Conservation (phyloP, 192 early-diverging fungal genomes). For the Backusella parvicylindrica region DNA sequence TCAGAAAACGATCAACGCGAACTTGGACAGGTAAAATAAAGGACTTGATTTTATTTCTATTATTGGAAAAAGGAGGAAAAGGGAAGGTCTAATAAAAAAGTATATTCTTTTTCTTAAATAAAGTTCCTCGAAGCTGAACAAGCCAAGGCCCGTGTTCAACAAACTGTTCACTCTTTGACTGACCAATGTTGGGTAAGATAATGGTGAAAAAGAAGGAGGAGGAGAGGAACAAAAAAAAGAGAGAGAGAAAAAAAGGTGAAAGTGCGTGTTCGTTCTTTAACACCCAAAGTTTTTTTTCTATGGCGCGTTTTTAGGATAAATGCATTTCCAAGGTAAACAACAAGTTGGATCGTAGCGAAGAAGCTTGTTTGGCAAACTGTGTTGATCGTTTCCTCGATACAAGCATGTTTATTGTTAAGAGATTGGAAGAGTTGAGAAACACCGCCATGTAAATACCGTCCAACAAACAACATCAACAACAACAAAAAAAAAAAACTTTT, state of each 20-base stretch:
- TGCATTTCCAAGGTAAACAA: slow-evolving; percentile 41
- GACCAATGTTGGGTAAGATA: slow-evolving; percentile 51
- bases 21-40: slow-evolving; percentile 22
- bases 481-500: neutral
- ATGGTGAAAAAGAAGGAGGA: neutral
- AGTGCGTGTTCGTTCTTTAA: neutral
- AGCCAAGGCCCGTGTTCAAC: slow-evolving; percentile 39
- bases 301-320: slow-evolving; percentile 23
- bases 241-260: neutral
- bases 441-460: slow-evolving; percentile 22
- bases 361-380: slow-evolving; percentile 64
- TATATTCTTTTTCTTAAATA: neutral
- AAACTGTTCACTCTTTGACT: slow-evolving; percentile 41
- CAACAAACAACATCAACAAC: neutral
- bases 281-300: neutral
- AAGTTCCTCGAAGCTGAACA: slow-evolving; percentile 37
- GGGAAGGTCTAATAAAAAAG: neutral
- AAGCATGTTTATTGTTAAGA: slow-evolving; percentile 55
- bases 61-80: no score
- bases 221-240: neutral
- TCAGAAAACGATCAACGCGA: slow-evolving; percentile 35
- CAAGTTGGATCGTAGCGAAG: slow-evolving; percentile 48
- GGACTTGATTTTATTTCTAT: neutral
- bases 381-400: slow-evolving; percentile 67
- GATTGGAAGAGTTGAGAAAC: slow-evolving; percentile 41